A percentile compares a stretch with the other conserved stretches of the same genome.
These are phyloP conservation scores for Mycosarcoma mackinlayi DNA, from an alignment of 1,284 basidiomycete species.

Conservation along the genomic window DNA sequence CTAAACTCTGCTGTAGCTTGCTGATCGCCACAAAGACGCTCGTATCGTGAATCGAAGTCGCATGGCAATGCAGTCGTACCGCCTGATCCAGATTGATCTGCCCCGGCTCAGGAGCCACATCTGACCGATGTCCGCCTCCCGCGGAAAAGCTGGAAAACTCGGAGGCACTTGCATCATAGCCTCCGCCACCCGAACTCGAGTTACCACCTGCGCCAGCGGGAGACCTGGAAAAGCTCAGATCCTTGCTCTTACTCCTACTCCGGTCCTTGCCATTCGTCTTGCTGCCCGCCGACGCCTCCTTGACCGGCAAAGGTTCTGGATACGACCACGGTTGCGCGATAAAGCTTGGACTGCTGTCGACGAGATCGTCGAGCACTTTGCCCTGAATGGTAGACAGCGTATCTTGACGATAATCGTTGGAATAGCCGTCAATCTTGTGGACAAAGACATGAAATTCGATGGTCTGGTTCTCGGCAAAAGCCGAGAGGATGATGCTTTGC, in stretches of 20 bases:
- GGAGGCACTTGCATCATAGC: conserved; percentile 47
- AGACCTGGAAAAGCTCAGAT: conserved; percentile 37
- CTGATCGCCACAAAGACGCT: conserved; percentile 89
- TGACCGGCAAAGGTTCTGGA: conserved; percentile 30
- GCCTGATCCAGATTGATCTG: conserved; percentile 58
- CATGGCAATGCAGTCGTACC: conserved; percentile 75
- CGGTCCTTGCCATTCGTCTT: conserved; percentile 28
- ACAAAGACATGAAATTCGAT: conserved; percentile 92
- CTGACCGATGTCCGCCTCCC: conserved; percentile 32
- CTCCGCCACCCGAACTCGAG: conserved; percentile 37
- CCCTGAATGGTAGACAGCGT: conserved; percentile 62
- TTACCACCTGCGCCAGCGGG: conserved; percentile 36
- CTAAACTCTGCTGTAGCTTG: conserved; percentile 72
- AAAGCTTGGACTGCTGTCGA: conserved; percentile 54
- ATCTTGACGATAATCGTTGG: conserved; percentile 86
- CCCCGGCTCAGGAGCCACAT: conserved; percentile 38
- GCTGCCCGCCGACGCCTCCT: conserved; percentile 3
- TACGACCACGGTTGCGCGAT: conserved; percentile 49
- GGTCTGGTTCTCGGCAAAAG: conserved; percentile 77
- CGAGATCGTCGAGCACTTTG: conserved; percentile 62
- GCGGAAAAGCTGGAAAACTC: conserved; percentile 54
- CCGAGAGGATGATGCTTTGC: conserved; percentile 66
- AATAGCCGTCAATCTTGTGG: conserved; percentile 92
- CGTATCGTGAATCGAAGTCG: conserved; percentile 90
- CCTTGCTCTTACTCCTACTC: conserved; percentile 46